Evolutionary conservation across 2,329 filamentous ascomycete species (phyloP).

Genomic region (Curvularia sp.): DNA sequence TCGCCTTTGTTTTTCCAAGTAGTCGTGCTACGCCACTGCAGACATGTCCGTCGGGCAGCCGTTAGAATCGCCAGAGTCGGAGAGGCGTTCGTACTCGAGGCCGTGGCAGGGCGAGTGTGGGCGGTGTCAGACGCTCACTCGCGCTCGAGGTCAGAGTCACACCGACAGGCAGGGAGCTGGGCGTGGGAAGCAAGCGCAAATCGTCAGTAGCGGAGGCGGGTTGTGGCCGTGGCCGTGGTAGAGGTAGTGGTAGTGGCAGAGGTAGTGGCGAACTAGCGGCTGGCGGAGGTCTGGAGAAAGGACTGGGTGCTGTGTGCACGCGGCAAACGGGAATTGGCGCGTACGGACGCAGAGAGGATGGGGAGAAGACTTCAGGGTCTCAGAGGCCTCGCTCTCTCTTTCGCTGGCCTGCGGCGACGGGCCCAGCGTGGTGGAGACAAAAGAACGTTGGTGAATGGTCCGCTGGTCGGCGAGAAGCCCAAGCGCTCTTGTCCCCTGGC

Average conservation of each 20-base stretch:
- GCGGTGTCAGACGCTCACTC: neutral
- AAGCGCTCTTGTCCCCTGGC: constrained; percentile 12
- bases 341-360: neutral
- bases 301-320: neutral
- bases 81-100: neutral
- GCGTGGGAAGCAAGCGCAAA: neutral
- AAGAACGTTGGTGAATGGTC: constrained; percentile 13
- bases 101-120: neutral
- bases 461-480: constrained; percentile 7
- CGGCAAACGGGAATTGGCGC: constrained; percentile 8
- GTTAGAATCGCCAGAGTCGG: constrained; percentile 9
- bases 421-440: constrained; percentile 18
- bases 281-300: neutral
- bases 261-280: neutral
- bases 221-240: neutral
- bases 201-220: neutral
- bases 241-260: neutral
- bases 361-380: constrained; percentile 10
- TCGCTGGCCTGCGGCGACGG: constrained; percentile 1
- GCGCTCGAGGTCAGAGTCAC: neutral
- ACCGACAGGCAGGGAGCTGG: neutral
- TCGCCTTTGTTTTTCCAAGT: constrained; percentile 23
- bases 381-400: constrained; percentile 1
- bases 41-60: constrained; percentile 37
- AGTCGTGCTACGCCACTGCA: constrained; percentile 27